Evolutionary conservation across 1,284 basidiomycete genomes (phyloP).

Genomic region (Tylopilus orsonianus): DNA sequence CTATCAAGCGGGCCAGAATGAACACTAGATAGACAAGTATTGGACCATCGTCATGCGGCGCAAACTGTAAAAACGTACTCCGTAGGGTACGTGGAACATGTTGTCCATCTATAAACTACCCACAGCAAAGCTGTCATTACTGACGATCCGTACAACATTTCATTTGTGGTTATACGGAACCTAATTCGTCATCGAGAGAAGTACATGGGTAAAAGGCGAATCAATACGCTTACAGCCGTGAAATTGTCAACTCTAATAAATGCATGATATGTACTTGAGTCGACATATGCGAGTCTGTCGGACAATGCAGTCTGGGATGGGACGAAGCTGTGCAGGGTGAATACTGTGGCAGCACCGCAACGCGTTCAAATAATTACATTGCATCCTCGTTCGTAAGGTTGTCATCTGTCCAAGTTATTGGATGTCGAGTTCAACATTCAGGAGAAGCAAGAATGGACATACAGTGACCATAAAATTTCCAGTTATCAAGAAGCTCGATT

Average conservation of each 20-base stretch:
- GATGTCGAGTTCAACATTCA: no score
- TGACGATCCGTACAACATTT: slow-evolving; percentile 66
- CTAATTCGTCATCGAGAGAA: no score
- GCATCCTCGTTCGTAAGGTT: slow-evolving; percentile 72
- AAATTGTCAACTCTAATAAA: slow-evolving; percentile 76
- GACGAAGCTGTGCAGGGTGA: slow-evolving; percentile 48
- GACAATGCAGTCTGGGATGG: slow-evolving; percentile 48
- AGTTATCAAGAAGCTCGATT: slow-evolving; percentile 55
- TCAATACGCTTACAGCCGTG: no score
- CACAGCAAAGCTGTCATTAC: slow-evolving; percentile 54
- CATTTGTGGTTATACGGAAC: slow-evolving; percentile 61
- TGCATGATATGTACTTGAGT: slow-evolving; percentile 55
- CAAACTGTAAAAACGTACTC: slow-evolving; percentile 39
- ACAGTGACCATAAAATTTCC: slow-evolving; percentile 56
- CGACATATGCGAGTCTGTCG: slow-evolving; percentile 59
- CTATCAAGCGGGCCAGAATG: slow-evolving; percentile 71
- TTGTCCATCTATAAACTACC: slow-evolving; percentile 70
- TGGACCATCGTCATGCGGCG: not conserved
- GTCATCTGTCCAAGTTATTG: slow-evolving; percentile 45
- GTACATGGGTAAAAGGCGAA: no score
- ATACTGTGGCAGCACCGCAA: not conserved
- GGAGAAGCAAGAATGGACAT: slow-evolving; percentile 20
- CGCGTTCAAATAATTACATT: slow-evolving; percentile 37
- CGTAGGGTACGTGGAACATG: slow-evolving; percentile 68
- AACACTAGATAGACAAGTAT: slow-evolving; percentile 45